These are phyloP conservation scores for Tolypocladium endophyticum DNA, from an alignment of 2,329 filamentous ascomycete species.

Conservation along the genomic window DNA sequence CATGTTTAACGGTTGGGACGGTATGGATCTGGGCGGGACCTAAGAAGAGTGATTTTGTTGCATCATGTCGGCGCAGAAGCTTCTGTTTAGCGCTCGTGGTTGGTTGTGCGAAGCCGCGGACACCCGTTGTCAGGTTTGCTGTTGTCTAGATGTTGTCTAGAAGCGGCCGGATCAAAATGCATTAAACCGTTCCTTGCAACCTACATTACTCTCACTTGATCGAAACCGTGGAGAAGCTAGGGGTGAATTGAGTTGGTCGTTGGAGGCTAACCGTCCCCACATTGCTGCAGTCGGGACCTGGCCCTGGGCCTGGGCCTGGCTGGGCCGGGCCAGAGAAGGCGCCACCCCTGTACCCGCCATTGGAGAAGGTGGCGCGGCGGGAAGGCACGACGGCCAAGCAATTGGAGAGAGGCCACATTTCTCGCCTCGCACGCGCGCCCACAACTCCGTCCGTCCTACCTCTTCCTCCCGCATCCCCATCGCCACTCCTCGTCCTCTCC, in stretches of 20 bases:
- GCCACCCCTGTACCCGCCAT: background rate
- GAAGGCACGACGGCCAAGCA: background rate
- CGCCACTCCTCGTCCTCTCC: background rate
- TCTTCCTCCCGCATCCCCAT: background rate
- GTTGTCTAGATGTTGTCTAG: background rate
- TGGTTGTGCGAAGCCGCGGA: background rate
- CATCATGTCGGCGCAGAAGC: background rate
- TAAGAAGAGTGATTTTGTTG: background rate
- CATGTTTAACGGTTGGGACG: slow-evolving; percentile 30
- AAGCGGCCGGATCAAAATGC: background rate
- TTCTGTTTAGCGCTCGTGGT: no score
- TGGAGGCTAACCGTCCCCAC: background rate
- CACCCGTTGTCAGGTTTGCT: no score
- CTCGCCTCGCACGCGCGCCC: background rate
- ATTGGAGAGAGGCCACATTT: background rate
- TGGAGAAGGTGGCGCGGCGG: background rate
- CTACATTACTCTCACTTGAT: no score
- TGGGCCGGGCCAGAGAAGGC: background rate
- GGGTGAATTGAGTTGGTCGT: background rate
- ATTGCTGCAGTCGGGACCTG: background rate
- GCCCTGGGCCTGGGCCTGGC: background rate
- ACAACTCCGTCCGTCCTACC: background rate
- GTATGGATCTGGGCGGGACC: slow-evolving; percentile 20
- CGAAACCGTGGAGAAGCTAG: background rate
- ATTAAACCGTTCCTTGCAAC: no score